These are phyloP conservation scores for Mortierella antarctica DNA, from an alignment of 192 early-diverging fungal species.

Conservation along the genomic window DNA sequence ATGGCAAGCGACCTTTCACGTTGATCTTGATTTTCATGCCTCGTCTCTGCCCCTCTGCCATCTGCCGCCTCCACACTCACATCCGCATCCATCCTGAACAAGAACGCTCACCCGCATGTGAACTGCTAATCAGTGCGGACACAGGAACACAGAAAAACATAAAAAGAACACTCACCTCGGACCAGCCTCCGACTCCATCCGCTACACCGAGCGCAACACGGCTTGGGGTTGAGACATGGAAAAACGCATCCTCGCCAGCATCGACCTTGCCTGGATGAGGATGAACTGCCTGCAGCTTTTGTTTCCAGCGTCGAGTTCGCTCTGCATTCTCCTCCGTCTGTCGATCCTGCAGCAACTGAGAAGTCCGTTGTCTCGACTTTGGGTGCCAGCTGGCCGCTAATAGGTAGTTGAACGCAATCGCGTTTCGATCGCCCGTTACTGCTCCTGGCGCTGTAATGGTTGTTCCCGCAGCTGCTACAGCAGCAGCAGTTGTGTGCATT, in stretches of 20 bases:
- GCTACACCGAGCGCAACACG: conserved; percentile 67
- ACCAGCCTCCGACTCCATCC: conserved; percentile 71
- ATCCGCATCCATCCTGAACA: no score
- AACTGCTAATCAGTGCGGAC: no score
- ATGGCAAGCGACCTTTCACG: not conserved
- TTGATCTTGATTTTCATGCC: no score
- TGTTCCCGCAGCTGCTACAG: conserved; percentile 1
- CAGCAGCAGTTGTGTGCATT: not conserved
- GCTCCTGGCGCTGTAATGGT: not conserved
- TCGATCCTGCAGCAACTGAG: not conserved
- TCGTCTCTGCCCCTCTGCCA: no score
- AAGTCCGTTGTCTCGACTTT: conserved; percentile 13
- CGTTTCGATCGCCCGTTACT: conserved; percentile 2
- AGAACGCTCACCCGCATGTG: no score
- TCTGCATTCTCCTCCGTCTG: conserved; percentile 19
- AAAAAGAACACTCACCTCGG: conserved; percentile 50
- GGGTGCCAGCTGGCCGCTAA: conserved; percentile 47
- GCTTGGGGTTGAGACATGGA: conserved; percentile 59
- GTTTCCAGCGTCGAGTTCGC: conserved; percentile 14
- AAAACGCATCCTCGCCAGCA: conserved; percentile 70
- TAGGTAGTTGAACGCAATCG: conserved; percentile 42
- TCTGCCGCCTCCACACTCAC: no score
- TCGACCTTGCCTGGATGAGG: conserved; percentile 61
- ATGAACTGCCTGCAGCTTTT: conserved; percentile 18
- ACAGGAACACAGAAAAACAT: not conserved